Percentiles rank a stretch among this genome's conserved stretches.
Evolutionary conservation across 805 yeast genomes (phyloP).

Genomic region (Vanderwaltozyma yarrowii): DNA sequence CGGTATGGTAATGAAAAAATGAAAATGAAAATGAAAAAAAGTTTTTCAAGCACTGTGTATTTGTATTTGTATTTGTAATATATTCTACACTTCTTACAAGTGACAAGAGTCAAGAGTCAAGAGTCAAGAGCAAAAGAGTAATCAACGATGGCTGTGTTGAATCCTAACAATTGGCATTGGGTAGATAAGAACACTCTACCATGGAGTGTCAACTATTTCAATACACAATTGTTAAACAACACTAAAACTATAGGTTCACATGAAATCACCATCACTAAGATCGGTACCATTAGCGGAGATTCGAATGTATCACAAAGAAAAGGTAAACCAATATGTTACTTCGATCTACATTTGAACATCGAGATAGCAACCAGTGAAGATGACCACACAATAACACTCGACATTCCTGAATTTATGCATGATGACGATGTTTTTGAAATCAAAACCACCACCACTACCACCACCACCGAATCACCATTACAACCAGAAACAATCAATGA

Average conservation of each 20-base stretch:
- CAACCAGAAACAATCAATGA: constrained; percentile 35
- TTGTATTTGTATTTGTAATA: no score
- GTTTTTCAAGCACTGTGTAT: no score
- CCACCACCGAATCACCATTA: no score
- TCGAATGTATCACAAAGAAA: constrained; percentile 79
- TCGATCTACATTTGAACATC: constrained; percentile 50
- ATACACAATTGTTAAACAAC: constrained; percentile 27
- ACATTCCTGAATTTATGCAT: constrained; percentile 62
- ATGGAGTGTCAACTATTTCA: constrained; percentile 48
- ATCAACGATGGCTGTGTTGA: constrained; percentile 48
- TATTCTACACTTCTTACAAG: no score
- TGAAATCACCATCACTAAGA: constrained; percentile 27
- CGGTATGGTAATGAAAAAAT: no score
- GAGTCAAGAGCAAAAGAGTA: no score
- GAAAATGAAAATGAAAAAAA: no score
- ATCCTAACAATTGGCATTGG: constrained; percentile 75
- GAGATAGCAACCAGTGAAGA: constrained; percentile 29
- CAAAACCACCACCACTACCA: constrained; percentile 31
- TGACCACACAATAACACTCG: constrained; percentile 16
- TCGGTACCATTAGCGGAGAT: constrained; percentile 52
- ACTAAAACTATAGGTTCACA: constrained; percentile 7
- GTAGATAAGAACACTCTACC: constrained; percentile 57
- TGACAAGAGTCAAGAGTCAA: no score
- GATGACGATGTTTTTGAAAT: constrained; percentile 65
- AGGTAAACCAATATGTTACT: constrained; percentile 69